phyloP scores from a whole-genome alignment of 768 basidiomycete genomes.

The Leccinum disarticulatum region DNA sequence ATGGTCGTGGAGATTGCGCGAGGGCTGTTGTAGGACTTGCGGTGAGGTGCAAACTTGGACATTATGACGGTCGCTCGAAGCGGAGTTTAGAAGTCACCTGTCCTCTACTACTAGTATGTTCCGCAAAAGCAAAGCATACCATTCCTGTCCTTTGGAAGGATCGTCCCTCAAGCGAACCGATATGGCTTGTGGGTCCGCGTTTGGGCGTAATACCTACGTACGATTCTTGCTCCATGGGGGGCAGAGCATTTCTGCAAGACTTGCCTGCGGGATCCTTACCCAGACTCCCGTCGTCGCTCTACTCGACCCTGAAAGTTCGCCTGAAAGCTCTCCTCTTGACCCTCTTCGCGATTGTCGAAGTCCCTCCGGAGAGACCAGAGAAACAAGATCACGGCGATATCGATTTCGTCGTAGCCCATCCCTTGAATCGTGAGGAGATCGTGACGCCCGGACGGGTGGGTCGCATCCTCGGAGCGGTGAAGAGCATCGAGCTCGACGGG shows the following conservation, averaged over 20 bases:
- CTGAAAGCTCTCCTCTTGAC: conserved; percentile 41
- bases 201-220: neutral
- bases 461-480: conserved; percentile 45
- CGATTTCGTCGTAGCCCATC: conserved; percentile 61
- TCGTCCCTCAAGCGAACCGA: conserved; percentile 16
- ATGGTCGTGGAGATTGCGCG: conserved; percentile 64
- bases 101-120: neutral
- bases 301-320: conserved; percentile 49
- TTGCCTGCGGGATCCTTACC: conserved; percentile 52
- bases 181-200: neutral
- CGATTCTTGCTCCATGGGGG: conserved; percentile 57
- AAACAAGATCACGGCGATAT: conserved; percentile 66
- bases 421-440: conserved; percentile 28
- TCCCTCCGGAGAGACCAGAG: conserved; percentile 63
- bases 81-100: conserved; percentile 10
- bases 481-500: conserved; percentile 47
- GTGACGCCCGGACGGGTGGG: conserved; percentile 38
- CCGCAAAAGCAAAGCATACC: neutral
- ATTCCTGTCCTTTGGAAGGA: conserved; percentile 15
- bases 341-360: conserved; percentile 51
- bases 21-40: conserved; percentile 58
- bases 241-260: conserved; percentile 58
- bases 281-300: conserved; percentile 57
- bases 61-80: conserved; percentile 36
- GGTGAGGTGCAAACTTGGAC: conserved; percentile 82